These are phyloP conservation scores for Glycine tomentella DNA, from an alignment of 306 rosid species.

Conservation along the genomic window DNA sequence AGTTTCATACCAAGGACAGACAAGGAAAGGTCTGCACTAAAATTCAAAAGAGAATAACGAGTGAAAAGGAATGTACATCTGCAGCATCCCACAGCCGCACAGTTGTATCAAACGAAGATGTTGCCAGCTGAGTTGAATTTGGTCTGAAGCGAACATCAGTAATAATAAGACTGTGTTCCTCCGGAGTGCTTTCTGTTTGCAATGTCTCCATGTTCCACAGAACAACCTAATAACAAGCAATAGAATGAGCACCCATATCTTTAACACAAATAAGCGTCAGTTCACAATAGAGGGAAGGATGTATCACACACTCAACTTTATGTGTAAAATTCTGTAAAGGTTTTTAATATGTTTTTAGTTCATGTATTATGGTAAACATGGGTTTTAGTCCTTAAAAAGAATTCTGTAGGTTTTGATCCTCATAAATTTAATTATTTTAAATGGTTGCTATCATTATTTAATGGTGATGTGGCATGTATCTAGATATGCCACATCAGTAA, in stretches of 20 bases:
- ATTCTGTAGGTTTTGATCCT: too few species aligned
- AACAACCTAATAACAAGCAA: constrained; percentile 70
- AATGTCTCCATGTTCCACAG: constrained; percentile 94
- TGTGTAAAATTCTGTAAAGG: too few species aligned
- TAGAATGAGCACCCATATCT: constrained; percentile 49
- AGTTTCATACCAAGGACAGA: constrained; percentile 17
- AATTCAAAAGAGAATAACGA: constrained; percentile 23
- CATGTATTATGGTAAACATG: too few species aligned
- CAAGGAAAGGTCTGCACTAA: constrained; percentile 24
- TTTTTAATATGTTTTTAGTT: too few species aligned
- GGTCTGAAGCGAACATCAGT: constrained; percentile 96
- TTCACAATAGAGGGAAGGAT: neutral
- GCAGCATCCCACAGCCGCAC: constrained; percentile 96
- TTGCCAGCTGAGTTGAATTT: constrained; percentile 91
- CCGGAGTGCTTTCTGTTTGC: constrained; percentile 76
- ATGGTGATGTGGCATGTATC: too few species aligned
- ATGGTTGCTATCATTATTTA: too few species aligned
- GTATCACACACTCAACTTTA: too few species aligned
- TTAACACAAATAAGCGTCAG: constrained; percentile 7
- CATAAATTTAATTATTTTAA: too few species aligned
- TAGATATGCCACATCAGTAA: too few species aligned
- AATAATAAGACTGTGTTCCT: constrained; percentile 73
- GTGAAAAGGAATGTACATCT: constrained; percentile 59
- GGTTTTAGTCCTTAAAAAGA: too few species aligned
- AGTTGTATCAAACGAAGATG: constrained; percentile 90